Conservation (phyloP, 2,329 filamentous ascomycete genomes). For the Colletotrichum karsti region DNA sequence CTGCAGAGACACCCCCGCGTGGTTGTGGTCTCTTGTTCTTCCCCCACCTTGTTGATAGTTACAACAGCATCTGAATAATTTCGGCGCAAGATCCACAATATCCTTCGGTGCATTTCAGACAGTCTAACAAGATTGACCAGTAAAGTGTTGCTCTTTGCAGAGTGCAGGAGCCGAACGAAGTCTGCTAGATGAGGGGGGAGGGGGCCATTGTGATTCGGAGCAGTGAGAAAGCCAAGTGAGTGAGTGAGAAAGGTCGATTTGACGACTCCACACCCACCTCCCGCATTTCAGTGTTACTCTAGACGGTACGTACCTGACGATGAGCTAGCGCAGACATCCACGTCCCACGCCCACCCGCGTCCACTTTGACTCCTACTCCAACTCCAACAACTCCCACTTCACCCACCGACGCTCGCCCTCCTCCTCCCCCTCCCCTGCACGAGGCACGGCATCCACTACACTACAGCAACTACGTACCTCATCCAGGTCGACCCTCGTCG, state of each 20-base stretch:
- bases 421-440: conserved; percentile 12
- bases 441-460: conserved; percentile 14
- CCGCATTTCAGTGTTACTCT: conserved; percentile 1
- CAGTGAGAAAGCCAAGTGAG: background rate
- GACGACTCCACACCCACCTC: conserved; percentile 26
- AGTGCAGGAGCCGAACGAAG: background rate
- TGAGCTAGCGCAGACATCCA: background rate
- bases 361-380: conserved; percentile 23
- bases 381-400: conserved; percentile 24
- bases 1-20: background rate
- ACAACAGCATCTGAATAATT: conserved; percentile 18
- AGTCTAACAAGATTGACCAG: conserved; percentile 18
- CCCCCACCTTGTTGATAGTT: conserved; percentile 8
- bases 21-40: background rate
- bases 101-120: conserved; percentile 17
- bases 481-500: background rate
- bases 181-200: background rate
- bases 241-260: background rate
- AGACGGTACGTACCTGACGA: background rate
- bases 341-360: background rate
- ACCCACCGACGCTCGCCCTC: conserved; percentile 9
- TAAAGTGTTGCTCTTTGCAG: conserved; percentile 1
- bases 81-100: conserved; percentile 29
- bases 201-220: background rate
- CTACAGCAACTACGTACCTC: conserved; percentile 1